Base-by-base conservation (phyloP, 106 monocot genomes). In the Dendrobium huoshanense region DNA sequence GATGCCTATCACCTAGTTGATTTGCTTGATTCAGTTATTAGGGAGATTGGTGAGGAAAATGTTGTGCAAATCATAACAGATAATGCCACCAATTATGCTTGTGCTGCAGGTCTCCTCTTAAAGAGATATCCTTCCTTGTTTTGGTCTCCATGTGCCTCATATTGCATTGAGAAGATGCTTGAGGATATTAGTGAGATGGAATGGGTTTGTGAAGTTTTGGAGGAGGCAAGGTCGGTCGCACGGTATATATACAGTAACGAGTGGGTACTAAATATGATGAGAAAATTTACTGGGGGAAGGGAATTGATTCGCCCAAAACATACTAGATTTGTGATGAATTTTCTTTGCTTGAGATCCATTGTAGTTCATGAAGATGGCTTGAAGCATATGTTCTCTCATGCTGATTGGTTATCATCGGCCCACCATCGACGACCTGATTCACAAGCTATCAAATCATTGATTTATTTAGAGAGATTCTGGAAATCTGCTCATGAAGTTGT, bases 61-160 rank as follows among this genome's bases (percentile, higher is more conserved):
- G 80, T 88, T 5, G 82, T 88, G 67, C 87, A 88, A 54, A 47
- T 88, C 44, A 72, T 88, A 42, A 88, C 87, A 77, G 87, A 88
- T 82, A 80, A 49, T 77, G 51, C 79, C 47, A 41, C 77, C 15
- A 88, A n/a, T 80, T 85, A 82, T 77, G 82, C 74, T 78, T 82
- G 49, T 78, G 80, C 74, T 10, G 74, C 59, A 29, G 65, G 51
- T 4, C 82, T 85, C 42, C 80, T 88, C 61, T 73, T 88, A 59
- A 82, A 88, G 61, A 85, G 82, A 77, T 78, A 88, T 73, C 82
- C 88, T 58, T 88, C 85, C 15, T 73, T 88, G 56, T 88, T 88
- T 78, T 85, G 79, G 82, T 83, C 83, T 80, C 85, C 85, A 54
- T 88, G 88, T 83, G 85, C 88, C 75, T 88, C 85, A 67, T 85